Evolutionary conservation across 352 stramenopile species (phyloP).

Genomic region (Pythium periplocum): DNA sequence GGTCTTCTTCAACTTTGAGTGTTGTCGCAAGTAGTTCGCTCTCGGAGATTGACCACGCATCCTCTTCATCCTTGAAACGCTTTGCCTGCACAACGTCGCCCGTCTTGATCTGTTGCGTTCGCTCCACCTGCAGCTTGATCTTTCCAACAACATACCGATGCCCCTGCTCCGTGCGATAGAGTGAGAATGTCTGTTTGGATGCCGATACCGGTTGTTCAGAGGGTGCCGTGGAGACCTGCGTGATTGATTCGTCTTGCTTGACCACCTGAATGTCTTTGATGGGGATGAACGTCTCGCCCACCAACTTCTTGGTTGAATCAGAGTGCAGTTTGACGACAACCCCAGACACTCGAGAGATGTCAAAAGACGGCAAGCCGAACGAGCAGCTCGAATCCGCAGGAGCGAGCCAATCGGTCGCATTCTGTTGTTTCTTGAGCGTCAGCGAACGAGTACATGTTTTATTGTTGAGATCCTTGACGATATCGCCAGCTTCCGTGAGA

Average conservation of each 20-base stretch:
- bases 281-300: conserved; percentile 35
- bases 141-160: conserved; percentile 35
- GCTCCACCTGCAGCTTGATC: conserved; percentile 33
- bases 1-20: conserved; percentile 31
- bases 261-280: conserved; percentile 20
- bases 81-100: conserved; percentile 29
- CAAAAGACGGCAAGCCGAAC: conserved; percentile 29
- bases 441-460: conserved; percentile 14
- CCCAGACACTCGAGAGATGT: conserved; percentile 37
- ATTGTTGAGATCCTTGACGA: conserved; percentile 24
- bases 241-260: conserved; percentile 8
- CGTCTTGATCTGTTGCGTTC: conserved; percentile 13
- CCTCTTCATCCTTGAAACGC: conserved; percentile 20
- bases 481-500: conserved; percentile 37
- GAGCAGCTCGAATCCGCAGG: background rate
- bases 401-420: conserved; percentile 5
- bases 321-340: conserved; percentile 30
- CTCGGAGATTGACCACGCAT: conserved; percentile 41
- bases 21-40: conserved; percentile 43
- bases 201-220: background rate
- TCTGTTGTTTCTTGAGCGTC: background rate
- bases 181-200: conserved; percentile 17
- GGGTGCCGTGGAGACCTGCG: background rate
- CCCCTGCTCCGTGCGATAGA: conserved; percentile 21
- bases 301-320: conserved; percentile 18